These are phyloP conservation scores for Botrytis fragariae DNA, from an alignment of 2,329 filamentous ascomycete species.

Conservation along the genomic window DNA sequence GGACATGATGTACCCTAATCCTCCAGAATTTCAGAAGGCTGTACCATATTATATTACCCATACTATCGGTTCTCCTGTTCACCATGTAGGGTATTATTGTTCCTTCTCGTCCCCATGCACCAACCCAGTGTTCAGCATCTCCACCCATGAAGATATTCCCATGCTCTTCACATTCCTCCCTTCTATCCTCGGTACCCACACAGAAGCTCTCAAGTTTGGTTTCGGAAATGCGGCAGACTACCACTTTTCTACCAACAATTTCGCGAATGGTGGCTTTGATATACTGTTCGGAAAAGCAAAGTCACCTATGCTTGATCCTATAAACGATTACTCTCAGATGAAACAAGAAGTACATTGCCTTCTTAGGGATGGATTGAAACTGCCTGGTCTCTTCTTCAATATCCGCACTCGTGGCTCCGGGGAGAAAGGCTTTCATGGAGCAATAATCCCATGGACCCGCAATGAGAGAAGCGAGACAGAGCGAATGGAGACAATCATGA, in stretches of 20 bases:
- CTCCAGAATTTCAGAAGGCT: neutral
- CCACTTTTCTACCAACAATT: neutral
- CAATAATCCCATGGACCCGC: neutral
- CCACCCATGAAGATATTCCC: neutral
- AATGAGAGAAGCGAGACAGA: neutral
- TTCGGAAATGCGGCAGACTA: neutral
- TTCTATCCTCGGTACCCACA: neutral
- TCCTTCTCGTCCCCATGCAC: neutral
- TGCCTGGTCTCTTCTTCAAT: neutral
- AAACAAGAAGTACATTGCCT: neutral
- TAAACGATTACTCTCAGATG: neutral
- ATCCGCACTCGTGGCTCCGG: neutral
- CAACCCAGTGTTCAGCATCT: neutral
- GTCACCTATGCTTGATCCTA: neutral
- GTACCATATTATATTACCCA: neutral
- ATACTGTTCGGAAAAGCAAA: neutral
- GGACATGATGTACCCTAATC: neutral
- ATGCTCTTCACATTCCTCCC: slow-evolving; percentile 5
- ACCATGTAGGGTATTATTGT: slow-evolving; percentile 4
- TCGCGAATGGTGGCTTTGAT: neutral
- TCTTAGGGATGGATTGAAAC: neutral
- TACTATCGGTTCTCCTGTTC: neutral
- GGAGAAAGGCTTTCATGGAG: neutral
- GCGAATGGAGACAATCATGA: neutral
- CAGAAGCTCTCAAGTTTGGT: neutral